Base-by-base conservation (phyloP, 1,284 basidiomycete species). In the Trichosporon coremiiforme region DNA sequence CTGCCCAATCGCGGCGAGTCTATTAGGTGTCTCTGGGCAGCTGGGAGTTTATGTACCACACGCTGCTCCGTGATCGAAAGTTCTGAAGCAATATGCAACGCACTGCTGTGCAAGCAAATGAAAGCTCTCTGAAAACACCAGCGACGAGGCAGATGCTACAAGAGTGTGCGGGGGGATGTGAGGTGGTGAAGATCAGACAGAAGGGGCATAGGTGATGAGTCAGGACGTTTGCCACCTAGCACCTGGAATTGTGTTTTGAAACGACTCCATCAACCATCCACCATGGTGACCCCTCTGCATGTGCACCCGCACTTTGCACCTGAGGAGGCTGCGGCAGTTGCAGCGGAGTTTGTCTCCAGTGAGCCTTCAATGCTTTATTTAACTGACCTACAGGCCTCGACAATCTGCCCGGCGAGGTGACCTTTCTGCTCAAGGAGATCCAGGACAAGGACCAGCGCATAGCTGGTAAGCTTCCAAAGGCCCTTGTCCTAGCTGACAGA, bases 341-440 rank as follows among this genome's bases (percentile, higher is more conserved):
- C 90, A 2, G 85, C 88, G 25, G 90, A 91, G 78, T 90, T 88
- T 75, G 88, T 91, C 13, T 85, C 86, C 12, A 90, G 90, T 91
- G 71, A 83, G 89, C 85, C 2, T 10, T 31, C n/a, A 38, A 55
- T 3, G 15, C 50, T 50, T 31, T 29, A 47, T 31, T 12, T 29
- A n/a, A 29, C 53, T 50, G 13, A 20, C 36, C 9, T n/a, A 7
- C 78, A 91, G 91, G 88, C 75, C 85, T 93, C 35, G 91, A 93
- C 74, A 92, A 92, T 77, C 85, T 92, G 57, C 90, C 90, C 0
- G 87, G 86, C 67, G 91, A 92, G 80, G 87, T 92, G 7, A 87
- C 88, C 38, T 89, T 89, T 78, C 83, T 92, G 9, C 84, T 92
- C 10, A 86, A 89, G 65, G 91, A 92, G 81, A 91, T 93, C 66